phyloP scores from a whole-genome alignment of 1,284 basidiomycete species.

The Trichosporon asahii region DNA sequence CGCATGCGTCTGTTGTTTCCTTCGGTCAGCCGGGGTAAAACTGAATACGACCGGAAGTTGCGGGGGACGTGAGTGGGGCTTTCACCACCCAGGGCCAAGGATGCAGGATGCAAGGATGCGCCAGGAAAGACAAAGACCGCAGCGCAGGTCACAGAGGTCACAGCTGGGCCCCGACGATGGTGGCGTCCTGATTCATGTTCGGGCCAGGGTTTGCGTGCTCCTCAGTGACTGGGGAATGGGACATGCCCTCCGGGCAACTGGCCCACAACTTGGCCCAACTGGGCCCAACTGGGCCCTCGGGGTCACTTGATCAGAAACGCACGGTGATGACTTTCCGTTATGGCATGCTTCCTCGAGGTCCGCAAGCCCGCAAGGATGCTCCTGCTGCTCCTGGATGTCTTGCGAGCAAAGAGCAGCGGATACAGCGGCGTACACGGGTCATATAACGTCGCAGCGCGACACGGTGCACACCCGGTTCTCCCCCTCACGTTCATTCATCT shows the following conservation, averaged over 20 bases:
- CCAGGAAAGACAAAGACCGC: not conserved
- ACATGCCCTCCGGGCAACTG: no score
- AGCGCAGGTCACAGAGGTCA: not conserved
- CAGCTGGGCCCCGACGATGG: not conserved
- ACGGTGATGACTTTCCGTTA: slow-evolving; percentile 5
- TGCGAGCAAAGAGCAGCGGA: not conserved
- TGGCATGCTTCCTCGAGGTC: not conserved
- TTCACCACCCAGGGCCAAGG: no score
- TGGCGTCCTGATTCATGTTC: not conserved
- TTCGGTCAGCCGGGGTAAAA: no score
- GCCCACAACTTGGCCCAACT: no score
- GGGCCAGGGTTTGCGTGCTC: not conserved
- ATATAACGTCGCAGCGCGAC: not conserved
- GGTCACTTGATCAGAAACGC: not conserved
- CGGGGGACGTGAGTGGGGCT: not conserved
- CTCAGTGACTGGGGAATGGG: no score
- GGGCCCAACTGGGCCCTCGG: no score
- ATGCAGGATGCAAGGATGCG: no score
- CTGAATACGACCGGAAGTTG: no score
- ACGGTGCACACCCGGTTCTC: not conserved
- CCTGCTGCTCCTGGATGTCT: not conserved
- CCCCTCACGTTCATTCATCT: not conserved
- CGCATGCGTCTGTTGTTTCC: not conserved
- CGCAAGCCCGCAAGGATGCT: no score
- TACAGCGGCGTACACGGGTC: not conserved